These are phyloP conservation scores for Rosa hybrid DNA, from an alignment of 331 rosid species.

Conservation along the genomic window DNA sequence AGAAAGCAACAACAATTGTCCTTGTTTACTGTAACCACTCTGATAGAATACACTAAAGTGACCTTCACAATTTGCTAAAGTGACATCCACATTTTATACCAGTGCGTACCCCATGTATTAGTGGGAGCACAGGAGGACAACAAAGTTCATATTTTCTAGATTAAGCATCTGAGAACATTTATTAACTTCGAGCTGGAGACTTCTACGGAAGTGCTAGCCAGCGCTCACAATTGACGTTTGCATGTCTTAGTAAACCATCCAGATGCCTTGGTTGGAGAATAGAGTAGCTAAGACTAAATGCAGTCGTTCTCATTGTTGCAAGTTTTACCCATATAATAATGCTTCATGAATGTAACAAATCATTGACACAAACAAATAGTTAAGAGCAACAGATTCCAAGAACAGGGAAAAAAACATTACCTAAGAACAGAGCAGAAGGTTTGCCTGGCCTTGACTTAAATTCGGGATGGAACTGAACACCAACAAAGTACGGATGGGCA, in stretches of 20 bases:
- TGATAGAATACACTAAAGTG: background rate
- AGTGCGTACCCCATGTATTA: background rate
- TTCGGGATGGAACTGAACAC: constrained; percentile 58
- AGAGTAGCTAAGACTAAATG: background rate
- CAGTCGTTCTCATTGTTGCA: background rate
- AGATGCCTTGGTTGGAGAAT: background rate
- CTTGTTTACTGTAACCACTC: background rate
- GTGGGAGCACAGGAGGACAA: background rate
- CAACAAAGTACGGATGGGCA: constrained; percentile 51
- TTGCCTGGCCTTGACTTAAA: constrained; percentile 54
- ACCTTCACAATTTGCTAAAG: background rate
- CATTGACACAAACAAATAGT: background rate
- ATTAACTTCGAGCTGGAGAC: background rate
- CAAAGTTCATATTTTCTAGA: background rate
- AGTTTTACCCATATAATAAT: background rate
- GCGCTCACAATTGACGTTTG: background rate
- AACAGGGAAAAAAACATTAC: constrained; percentile 20
- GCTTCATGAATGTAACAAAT: background rate
- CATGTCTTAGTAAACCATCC: background rate
- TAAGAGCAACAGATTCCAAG: background rate
- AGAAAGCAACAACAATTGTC: background rate
- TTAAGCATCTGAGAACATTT: background rate
- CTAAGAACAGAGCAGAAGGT: constrained; percentile 50
- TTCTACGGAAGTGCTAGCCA: background rate
- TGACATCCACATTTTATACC: background rate